Evolutionary conservation across 257 asterid genomes (phyloP).

Genomic region (Solanum bukasovii): DNA sequence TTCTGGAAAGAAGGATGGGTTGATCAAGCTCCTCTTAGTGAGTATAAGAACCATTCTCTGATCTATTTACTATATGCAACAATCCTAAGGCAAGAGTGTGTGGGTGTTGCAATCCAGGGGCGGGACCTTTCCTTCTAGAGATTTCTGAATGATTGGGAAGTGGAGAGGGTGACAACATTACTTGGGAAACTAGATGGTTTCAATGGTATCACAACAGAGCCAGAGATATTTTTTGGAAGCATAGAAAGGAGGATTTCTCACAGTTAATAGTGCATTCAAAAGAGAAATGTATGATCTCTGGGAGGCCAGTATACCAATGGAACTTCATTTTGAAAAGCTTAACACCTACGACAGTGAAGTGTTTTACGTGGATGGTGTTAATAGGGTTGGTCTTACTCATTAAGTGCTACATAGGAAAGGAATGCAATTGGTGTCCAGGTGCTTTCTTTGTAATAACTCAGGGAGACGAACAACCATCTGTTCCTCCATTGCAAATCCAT

Average conservation of each 20-base stretch:
- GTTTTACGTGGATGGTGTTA: not conserved
- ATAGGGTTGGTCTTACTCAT: not conserved
- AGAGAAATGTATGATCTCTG: not conserved
- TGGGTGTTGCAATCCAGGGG: not conserved
- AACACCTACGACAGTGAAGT: not conserved
- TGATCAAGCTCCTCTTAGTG: not conserved
- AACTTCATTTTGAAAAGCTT: not conserved
- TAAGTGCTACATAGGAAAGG: not conserved
- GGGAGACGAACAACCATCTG: not conserved
- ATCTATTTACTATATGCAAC: not conserved
- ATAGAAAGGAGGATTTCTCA: not conserved
- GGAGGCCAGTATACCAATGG: not conserved
- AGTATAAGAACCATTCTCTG: not conserved
- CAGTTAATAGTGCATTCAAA: not conserved
- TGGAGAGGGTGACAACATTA: not conserved
- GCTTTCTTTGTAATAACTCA: not conserved
- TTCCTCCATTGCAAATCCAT: not conserved
- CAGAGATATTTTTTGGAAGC: not conserved
- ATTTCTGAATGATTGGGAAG: not conserved
- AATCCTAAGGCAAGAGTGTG: not conserved
- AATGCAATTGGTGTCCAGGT: not conserved
- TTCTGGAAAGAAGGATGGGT: not conserved
- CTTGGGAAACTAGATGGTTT: not conserved
- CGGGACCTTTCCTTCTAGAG: not conserved
- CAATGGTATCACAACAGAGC: not conserved